A percentile compares a stretch with the other conserved stretches of the same genome.
Evolutionary conservation across 306 rosid genomes (phyloP).

Genomic region (Astragalus glycyphyllos): DNA sequence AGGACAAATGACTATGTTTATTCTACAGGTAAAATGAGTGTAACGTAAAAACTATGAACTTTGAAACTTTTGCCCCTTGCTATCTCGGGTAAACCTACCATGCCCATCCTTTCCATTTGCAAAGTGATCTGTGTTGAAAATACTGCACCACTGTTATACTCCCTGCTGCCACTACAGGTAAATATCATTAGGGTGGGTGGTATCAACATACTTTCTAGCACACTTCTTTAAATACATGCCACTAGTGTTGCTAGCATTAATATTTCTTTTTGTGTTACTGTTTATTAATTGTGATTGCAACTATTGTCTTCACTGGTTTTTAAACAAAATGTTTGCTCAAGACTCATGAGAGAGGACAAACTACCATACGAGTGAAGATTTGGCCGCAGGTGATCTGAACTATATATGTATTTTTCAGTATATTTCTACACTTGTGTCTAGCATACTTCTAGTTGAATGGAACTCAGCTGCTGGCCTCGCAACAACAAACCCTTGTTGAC

Average conservation of each 20-base stretch:
- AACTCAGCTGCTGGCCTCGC: slow-evolving; percentile 21
- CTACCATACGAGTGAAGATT: slow-evolving; percentile 34
- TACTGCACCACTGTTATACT: slow-evolving; percentile 21
- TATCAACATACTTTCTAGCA: too few species aligned
- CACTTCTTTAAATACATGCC: too few species aligned
- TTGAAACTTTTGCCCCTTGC: neutral
- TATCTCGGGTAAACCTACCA: slow-evolving; percentile 6
- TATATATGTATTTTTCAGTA: neutral
- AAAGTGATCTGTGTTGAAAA: neutral
- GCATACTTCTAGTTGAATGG: slow-evolving; percentile 3
- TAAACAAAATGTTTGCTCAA: slow-evolving; percentile 2
- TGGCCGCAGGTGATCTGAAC: slow-evolving; percentile 31
- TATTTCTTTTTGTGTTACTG: neutral
- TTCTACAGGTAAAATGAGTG: neutral
- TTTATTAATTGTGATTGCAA: neutral
- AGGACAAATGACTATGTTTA: neutral
- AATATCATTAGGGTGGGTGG: neutral
- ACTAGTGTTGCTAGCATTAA: too few species aligned
- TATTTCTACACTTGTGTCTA: slow-evolving; percentile 16
- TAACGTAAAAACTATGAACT: neutral
- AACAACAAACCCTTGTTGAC: slow-evolving; percentile 37
- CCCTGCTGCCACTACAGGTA: slow-evolving; percentile 37
- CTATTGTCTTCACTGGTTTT: slow-evolving; percentile 11
- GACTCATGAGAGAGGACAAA: neutral
- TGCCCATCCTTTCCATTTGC: slow-evolving; percentile 10